Evolutionary conservation across 2,329 filamentous ascomycete species (phyloP).

Genomic region (Blastomyces gilchristii): DNA sequence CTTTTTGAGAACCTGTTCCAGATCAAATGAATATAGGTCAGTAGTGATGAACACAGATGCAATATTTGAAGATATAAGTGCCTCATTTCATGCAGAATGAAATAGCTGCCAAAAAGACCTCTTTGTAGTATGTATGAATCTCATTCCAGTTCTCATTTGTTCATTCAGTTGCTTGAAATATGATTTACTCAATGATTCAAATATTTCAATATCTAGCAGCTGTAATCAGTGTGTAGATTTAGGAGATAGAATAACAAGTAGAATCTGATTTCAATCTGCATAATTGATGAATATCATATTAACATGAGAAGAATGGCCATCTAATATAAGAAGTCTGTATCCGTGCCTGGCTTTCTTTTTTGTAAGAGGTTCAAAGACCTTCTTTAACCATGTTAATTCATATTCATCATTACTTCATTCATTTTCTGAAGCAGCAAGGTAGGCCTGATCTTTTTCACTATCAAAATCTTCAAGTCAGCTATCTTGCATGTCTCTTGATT

Average conservation of each 20-base stretch:
- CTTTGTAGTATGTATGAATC: conserved; percentile 8
- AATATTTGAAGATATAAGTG: conserved; percentile 7
- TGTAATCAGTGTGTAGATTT: conserved; percentile 10
- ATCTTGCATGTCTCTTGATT: too few relatives aligned
- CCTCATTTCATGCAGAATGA: conserved; percentile 3
- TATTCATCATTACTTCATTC: too few relatives aligned
- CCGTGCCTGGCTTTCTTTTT: background rate
- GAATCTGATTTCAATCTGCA: conserved; percentile 5
- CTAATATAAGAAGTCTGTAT: conserved; percentile 4
- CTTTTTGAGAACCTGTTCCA: background rate
- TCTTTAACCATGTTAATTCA: too few relatives aligned
- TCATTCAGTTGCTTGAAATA: background rate
- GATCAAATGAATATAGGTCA: conserved; percentile 4
- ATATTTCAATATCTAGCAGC: conserved; percentile 10
- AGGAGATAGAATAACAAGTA: conserved; percentile 7
- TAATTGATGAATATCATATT: conserved; percentile 10
- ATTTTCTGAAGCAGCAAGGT: too few relatives aligned
- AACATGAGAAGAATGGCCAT: conserved; percentile 8
- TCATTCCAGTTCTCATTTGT: background rate
- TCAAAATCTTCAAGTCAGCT: too few relatives aligned
- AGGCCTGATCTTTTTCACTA: too few relatives aligned
- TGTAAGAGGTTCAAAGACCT: background rate
- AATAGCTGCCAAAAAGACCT: too few relatives aligned
- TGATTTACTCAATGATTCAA: background rate
- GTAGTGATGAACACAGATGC: background rate